These are phyloP conservation scores for Cucurbita ficifolia DNA, from an alignment of 306 rosid genomes.

Conservation along the genomic window DNA sequence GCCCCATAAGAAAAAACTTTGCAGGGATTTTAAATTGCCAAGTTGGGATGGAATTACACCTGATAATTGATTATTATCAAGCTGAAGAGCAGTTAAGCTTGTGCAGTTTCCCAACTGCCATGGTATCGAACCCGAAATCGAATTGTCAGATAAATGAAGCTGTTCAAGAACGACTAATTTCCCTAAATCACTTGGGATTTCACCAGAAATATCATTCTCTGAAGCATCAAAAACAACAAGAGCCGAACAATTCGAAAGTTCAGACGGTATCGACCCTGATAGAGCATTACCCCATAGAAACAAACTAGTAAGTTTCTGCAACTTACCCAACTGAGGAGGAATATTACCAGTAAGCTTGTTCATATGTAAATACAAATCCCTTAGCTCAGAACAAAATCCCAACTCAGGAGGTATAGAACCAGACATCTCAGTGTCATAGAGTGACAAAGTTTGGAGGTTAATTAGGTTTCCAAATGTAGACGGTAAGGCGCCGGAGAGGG, in stretches of 20 bases:
- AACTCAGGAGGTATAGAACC: slow-evolving; percentile 70
- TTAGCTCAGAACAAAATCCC: slow-evolving; percentile 69
- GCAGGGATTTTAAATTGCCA: slow-evolving; percentile 56
- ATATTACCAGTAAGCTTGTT: slow-evolving; percentile 68
- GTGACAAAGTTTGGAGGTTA: slow-evolving; percentile 69
- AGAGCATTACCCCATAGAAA: slow-evolving; percentile 73
- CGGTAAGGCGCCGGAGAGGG: slow-evolving; percentile 73
- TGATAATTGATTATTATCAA: slow-evolving; percentile 82
- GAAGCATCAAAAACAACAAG: slow-evolving; percentile 71
- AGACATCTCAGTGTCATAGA: slow-evolving; percentile 66
- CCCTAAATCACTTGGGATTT: slow-evolving; percentile 67
- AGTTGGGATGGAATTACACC: slow-evolving; percentile 76
- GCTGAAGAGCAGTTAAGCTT: slow-evolving; percentile 78
- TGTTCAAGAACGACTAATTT: slow-evolving; percentile 64
- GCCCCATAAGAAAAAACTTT: slow-evolving; percentile 85
- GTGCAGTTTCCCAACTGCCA: slow-evolving; percentile 82
- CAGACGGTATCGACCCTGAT: slow-evolving; percentile 64
- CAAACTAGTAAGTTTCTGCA: slow-evolving; percentile 72
- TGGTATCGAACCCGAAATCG: slow-evolving; percentile 50
- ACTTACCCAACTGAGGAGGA: slow-evolving; percentile 56
- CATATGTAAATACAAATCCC: slow-evolving; percentile 67
- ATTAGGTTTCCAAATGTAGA: slow-evolving; percentile 70
- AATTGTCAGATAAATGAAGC: slow-evolving; percentile 83
- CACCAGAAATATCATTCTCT: slow-evolving; percentile 62
- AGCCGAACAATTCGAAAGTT: slow-evolving; percentile 73